These are phyloP conservation scores for Verticillium albo-atrum DNA, from an alignment of 2,329 filamentous ascomycete species.

Conservation along the genomic window DNA sequence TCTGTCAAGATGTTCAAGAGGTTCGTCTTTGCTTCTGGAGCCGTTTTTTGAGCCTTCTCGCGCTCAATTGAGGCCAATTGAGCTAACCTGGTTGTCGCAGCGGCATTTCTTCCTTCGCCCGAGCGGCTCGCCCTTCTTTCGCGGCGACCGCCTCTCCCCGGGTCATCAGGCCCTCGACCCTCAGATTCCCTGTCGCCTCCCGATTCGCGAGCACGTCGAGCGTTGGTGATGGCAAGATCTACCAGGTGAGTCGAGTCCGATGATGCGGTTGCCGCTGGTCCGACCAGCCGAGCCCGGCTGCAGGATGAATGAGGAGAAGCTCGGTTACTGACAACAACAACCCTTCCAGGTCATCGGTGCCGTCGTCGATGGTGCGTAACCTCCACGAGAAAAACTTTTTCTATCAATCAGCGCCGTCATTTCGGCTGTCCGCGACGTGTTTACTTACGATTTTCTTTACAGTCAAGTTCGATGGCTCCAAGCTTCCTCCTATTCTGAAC, in stretches of 20 bases:
- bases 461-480: slow-evolving; percentile 96
- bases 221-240: slow-evolving; percentile 62
- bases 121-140: slow-evolving; percentile 58
- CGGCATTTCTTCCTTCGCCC: slow-evolving; percentile 62
- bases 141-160: slow-evolving; percentile 53
- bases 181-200: slow-evolving; percentile 52
- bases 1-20: slow-evolving; percentile 80
- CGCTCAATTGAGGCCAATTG: slow-evolving; percentile 48
- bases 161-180: slow-evolving; percentile 51
- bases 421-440: neutral
- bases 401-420: neutral
- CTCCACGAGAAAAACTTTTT: slow-evolving; percentile 4
- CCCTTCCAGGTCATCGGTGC: slow-evolving; percentile 89
- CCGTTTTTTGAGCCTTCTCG: slow-evolving; percentile 20
- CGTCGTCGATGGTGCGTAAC: slow-evolving; percentile 88
- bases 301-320: slow-evolving; percentile 1
- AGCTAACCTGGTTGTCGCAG: slow-evolving; percentile 44
- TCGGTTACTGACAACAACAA: slow-evolving; percentile 46
- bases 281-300: neutral
- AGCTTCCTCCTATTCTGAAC: slow-evolving; percentile 96
- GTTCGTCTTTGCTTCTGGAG: slow-evolving; percentile 46
- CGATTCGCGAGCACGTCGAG: slow-evolving; percentile 55
- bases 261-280: neutral
- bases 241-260: slow-evolving; percentile 50
- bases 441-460: slow-evolving; percentile 14